Evolutionary conservation across 2,329 filamentous ascomycete species (phyloP).

Genomic region (Saccharata proteae): DNA sequence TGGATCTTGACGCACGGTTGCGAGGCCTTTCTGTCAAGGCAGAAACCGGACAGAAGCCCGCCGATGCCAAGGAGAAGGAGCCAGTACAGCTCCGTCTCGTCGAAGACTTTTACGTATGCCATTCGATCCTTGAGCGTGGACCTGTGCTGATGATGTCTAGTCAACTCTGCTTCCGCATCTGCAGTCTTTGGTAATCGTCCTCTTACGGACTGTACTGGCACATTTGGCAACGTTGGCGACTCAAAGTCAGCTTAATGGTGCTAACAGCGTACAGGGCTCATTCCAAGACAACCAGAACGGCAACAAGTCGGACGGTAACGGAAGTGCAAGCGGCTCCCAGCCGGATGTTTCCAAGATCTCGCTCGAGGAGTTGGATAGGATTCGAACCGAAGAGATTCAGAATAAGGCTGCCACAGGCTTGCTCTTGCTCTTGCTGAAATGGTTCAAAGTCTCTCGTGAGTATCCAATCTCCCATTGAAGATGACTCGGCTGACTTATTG

Average conservation of each 20-base stretch:
- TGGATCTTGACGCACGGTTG: slow-evolving; percentile 17
- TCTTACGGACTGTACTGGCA: slow-evolving; percentile 75
- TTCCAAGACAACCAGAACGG: slow-evolving; percentile 31
- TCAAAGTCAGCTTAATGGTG: slow-evolving; percentile 32
- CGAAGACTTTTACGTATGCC: slow-evolving; percentile 73
- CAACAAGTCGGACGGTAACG: slow-evolving; percentile 20
- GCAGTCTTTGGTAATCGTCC: slow-evolving; percentile 84
- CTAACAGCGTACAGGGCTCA: slow-evolving; percentile 34
- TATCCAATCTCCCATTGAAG: slow-evolving; percentile 11
- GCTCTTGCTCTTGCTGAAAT: slow-evolving; percentile 79
- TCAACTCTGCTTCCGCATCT: slow-evolving; percentile 67
- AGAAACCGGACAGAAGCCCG: slow-evolving; percentile 24
- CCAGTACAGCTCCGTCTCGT: slow-evolving; percentile 47
- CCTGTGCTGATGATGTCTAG: slow-evolving; percentile 30
- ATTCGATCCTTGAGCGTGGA: background rate
- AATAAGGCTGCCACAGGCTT: slow-evolving; percentile 87
- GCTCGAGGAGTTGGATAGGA: slow-evolving; percentile 66
- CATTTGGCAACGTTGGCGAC: slow-evolving; percentile 78
- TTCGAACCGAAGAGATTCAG: slow-evolving; percentile 73
- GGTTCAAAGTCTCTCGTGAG: slow-evolving; percentile 90
- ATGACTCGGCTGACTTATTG: slow-evolving; percentile 11
- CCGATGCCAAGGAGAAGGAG: slow-evolving; percentile 40
- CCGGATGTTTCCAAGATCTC: slow-evolving; percentile 16
- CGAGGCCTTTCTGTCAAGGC: too few species aligned
- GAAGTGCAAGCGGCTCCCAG: slow-evolving; percentile 17